These are phyloP conservation scores for Reticulascus tulasneorum DNA, from an alignment of 2,329 filamentous ascomycete genomes.

Conservation along the genomic window DNA sequence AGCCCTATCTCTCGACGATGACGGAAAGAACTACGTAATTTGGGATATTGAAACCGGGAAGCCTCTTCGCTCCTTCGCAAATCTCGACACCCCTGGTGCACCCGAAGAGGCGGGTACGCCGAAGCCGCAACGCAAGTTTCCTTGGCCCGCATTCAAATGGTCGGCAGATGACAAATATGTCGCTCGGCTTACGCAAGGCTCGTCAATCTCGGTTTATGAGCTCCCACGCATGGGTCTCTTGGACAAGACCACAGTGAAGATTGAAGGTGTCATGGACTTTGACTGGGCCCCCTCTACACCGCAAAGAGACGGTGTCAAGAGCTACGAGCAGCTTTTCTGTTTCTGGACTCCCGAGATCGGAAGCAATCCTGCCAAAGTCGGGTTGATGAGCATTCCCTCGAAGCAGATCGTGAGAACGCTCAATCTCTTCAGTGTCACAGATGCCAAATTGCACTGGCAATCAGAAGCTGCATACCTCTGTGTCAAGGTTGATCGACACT, in stretches of 20 bases:
- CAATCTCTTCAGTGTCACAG: slow-evolving; percentile 96
- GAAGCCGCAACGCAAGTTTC: slow-evolving; percentile 79
- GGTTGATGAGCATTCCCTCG: slow-evolving; percentile 90
- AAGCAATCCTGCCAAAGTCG: slow-evolving; percentile 96
- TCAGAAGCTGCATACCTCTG: slow-evolving; percentile 91
- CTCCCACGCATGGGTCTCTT: slow-evolving; percentile 83
- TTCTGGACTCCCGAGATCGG: slow-evolving; percentile 99
- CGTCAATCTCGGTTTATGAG: slow-evolving; percentile 89
- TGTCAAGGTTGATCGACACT: slow-evolving; percentile 97
- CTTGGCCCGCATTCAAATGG: slow-evolving; percentile 99
- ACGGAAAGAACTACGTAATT: slow-evolving; percentile 98
- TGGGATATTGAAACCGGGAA: slow-evolving; percentile 92
- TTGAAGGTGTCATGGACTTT: slow-evolving; percentile 95
- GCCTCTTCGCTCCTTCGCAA: slow-evolving; percentile 89
- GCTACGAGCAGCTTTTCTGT: slow-evolving; percentile 92
- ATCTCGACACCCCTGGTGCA: slow-evolving; percentile 68
- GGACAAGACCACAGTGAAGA: slow-evolving; percentile 89
- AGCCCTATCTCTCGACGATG: slow-evolving; percentile 82
- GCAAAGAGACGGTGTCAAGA: slow-evolving; percentile 79
- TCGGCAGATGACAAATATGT: slow-evolving; percentile 97
- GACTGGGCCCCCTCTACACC: slow-evolving; percentile 90
- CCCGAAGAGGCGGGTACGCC: slow-evolving; percentile 65
- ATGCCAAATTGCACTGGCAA: slow-evolving; percentile 98
- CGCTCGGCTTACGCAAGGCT: slow-evolving; percentile 80
- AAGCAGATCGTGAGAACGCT: slow-evolving; percentile 92